Percentiles rank a stretch among this genome's conserved stretches.
These are phyloP conservation scores for Brettanomyces anomalus DNA, from an alignment of 805 yeast species.

Conservation along the genomic window DNA sequence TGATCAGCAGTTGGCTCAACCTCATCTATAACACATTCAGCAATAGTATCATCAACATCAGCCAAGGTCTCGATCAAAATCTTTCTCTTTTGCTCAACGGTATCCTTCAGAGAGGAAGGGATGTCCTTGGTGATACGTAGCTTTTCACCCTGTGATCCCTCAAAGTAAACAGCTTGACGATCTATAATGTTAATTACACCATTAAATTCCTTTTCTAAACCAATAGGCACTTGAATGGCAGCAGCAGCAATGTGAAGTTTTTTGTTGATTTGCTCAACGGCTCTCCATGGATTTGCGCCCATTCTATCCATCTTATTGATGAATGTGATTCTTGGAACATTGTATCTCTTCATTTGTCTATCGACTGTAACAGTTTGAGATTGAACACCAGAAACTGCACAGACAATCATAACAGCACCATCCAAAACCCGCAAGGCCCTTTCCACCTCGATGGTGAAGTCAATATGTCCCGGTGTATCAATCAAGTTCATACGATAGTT, in stretches of 20 bases:
- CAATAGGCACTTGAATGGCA: conserved; percentile 96
- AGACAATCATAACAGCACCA: conserved; percentile 96
- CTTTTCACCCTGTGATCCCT: conserved; percentile 83
- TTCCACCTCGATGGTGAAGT: conserved; percentile 97
- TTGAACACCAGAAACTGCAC: conserved; percentile 98
- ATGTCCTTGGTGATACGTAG: conserved; percentile 51
- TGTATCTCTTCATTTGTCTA: conserved; percentile 97
- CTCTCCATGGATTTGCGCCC: conserved; percentile 97
- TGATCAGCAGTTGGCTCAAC: conserved; percentile 77
- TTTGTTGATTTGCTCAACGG: conserved; percentile 80
- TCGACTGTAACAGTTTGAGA: conserved; percentile 98
- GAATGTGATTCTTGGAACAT: conserved; percentile 93
- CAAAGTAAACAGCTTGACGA: conserved; percentile 79
- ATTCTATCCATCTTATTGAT: conserved; percentile 98
- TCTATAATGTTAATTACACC: conserved; percentile 92
- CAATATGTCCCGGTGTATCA: conserved; percentile 99
- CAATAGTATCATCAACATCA: conserved; percentile 96
- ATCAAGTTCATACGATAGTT: conserved; percentile 83
- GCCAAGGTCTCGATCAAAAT: conserved; percentile 88
- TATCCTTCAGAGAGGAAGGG: conserved; percentile 70
- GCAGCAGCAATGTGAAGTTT: conserved; percentile 94
- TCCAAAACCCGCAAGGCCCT: conserved; percentile 96
- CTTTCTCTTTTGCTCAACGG: conserved; percentile 86
- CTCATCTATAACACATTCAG: conserved; percentile 87
- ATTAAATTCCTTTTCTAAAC: conserved; percentile 72